Conservation (phyloP, 2,329 filamentous ascomycete species). For the Biscogniauxia sp. region DNA sequence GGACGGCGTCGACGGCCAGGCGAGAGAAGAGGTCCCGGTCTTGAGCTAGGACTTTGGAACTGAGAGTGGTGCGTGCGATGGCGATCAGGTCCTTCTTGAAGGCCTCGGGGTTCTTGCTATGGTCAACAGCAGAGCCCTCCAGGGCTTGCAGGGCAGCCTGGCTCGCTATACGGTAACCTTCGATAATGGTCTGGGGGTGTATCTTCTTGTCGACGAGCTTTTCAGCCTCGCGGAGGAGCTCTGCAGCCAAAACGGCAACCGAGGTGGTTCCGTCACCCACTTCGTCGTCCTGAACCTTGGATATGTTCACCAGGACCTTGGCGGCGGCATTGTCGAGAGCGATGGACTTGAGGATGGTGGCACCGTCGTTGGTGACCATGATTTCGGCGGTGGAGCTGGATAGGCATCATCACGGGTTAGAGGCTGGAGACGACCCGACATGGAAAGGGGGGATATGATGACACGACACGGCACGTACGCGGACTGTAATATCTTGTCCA, state of each 20-base stretch:
- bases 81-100: slow-evolving; percentile 88
- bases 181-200: slow-evolving; percentile 98
- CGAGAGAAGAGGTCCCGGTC: slow-evolving; percentile 89
- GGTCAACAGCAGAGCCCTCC: slow-evolving; percentile 81
- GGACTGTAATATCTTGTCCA: slow-evolving; percentile 98
- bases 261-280: slow-evolving; percentile 97
- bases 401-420: slow-evolving; percentile 7
- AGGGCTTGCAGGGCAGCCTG: slow-evolving; percentile 81
- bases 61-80: slow-evolving; percentile 92
- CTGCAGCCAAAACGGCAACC: slow-evolving; percentile 92
- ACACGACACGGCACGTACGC: slow-evolving; percentile 59
- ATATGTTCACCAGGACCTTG: slow-evolving; percentile 98
- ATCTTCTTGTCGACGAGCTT: slow-evolving; percentile 98
- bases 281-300: slow-evolving; percentile 98
- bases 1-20: slow-evolving; percentile 86
- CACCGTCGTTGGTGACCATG: slow-evolving; percentile 98
- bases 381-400: slow-evolving; percentile 88
- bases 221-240: slow-evolving; percentile 93
- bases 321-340: slow-evolving; percentile 97
- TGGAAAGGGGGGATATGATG: background rate
- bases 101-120: slow-evolving; percentile 76
- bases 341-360: slow-evolving; percentile 97
- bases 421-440: background rate
- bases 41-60: slow-evolving; percentile 94
- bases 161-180: slow-evolving; percentile 97